Evolutionary conservation across 768 basidiomycete species (phyloP).

Genomic region (Boletellus sp.): DNA sequence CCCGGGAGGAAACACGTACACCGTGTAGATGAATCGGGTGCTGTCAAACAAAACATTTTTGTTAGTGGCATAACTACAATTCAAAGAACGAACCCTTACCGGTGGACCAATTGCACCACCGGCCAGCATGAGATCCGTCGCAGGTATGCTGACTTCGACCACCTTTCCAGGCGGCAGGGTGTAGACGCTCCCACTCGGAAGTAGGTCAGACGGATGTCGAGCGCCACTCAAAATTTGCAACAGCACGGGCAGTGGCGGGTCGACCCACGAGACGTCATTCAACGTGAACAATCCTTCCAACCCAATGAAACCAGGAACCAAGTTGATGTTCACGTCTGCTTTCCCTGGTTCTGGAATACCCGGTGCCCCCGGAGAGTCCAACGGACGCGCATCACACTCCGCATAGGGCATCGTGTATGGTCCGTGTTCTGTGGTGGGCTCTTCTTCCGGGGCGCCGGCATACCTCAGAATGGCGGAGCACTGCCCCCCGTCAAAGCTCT

Average conservation of each 20-base stretch:
- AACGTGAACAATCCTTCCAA: neutral
- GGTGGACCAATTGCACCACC: constrained; percentile 31
- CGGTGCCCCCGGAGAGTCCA: constrained; percentile 21
- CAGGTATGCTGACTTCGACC: constrained; percentile 20
- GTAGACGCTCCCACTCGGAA: constrained; percentile 15
- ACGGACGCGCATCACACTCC: constrained; percentile 18
- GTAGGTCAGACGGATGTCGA: constrained; percentile 7
- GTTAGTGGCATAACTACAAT: neutral
- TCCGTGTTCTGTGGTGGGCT: constrained; percentile 26
- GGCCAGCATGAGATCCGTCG: neutral
- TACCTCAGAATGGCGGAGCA: constrained; percentile 21
- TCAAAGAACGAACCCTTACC: constrained; percentile 12
- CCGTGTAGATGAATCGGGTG: constrained; percentile 24
- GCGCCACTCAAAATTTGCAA: constrained; percentile 24
- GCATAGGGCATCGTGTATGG: constrained; percentile 8
- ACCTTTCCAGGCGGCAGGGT: constrained; percentile 11
- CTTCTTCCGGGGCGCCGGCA: constrained; percentile 19
- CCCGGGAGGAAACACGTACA: constrained; percentile 4
- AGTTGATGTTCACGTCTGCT: constrained; percentile 25
- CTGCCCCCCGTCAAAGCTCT: constrained; percentile 33
- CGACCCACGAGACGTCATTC: constrained; percentile 3
- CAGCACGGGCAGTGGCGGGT: constrained; percentile 17
- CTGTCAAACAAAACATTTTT: neutral
- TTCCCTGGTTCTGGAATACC: constrained; percentile 18
- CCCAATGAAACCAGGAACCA: constrained; percentile 3